Percentiles rank a stretch among this genome's conserved stretches.
Evolutionary conservation across 2,329 filamentous ascomycete genomes (phyloP).

Genomic region (Leptoxyphium fumago): DNA sequence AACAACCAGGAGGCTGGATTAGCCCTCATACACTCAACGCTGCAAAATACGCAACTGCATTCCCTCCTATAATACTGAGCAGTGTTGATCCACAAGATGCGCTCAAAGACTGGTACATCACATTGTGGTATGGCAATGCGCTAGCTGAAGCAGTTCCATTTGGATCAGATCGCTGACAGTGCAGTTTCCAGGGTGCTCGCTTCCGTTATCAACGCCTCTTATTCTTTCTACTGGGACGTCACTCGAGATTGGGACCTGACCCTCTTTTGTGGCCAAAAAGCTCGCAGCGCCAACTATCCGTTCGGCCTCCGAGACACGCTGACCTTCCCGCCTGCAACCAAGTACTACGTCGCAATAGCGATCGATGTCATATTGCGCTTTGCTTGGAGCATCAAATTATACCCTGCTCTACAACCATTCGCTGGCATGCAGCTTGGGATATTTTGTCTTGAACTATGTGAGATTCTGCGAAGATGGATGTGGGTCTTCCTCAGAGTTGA

Average conservation of each 20-base stretch:
- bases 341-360: conserved; percentile 72
- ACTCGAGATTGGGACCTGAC: conserved; percentile 93
- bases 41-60: conserved; percentile 83
- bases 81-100: conserved; percentile 13
- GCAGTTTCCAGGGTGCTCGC: conserved; percentile 11
- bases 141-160: too few species aligned
- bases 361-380: conserved; percentile 72
- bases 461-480: conserved; percentile 79
- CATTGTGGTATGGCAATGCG: conserved; percentile 7
- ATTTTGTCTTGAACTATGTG: conserved; percentile 73
- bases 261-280: conserved; percentile 47
- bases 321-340: conserved; percentile 52
- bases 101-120: not conserved
- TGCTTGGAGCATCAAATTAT: conserved; percentile 83
- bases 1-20: conserved; percentile 35
- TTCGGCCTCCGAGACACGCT: conserved; percentile 65
- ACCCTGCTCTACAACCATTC: conserved; percentile 66
- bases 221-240: conserved; percentile 98
- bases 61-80: conserved; percentile 75
- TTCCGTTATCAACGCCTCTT: conserved; percentile 61
- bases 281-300: conserved; percentile 41
- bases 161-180: too few species aligned
- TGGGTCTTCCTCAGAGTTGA: conserved; percentile 97
- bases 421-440: conserved; percentile 79
- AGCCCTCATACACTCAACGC: conserved; percentile 76